Evolutionary conservation across 306 rosid genomes (phyloP).

Genomic region (Myrica gale): DNA sequence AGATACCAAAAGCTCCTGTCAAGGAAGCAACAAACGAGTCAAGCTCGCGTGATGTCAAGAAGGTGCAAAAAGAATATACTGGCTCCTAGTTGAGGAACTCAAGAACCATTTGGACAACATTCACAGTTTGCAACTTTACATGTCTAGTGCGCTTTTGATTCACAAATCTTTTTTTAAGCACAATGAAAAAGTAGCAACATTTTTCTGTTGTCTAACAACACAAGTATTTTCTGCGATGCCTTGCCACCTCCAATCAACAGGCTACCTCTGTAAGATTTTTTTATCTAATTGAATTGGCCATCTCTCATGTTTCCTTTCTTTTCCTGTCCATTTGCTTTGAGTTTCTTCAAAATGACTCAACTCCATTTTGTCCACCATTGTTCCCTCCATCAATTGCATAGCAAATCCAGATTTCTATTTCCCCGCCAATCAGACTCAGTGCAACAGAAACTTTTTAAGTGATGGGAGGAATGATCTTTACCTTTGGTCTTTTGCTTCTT

Average conservation of each 20-base stretch:
- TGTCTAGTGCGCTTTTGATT: not conserved
- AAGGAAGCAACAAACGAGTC: constrained; percentile 28
- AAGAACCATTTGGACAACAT: not conserved
- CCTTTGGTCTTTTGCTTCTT: constrained; percentile 62
- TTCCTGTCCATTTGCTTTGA: not conserved
- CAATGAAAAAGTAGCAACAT: not conserved
- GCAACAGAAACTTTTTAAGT: not conserved
- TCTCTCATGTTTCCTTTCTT: not conserved
- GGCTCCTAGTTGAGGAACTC: not conserved
- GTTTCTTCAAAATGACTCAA: not conserved
- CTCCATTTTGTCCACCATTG: not conserved
- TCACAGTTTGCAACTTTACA: not conserved
- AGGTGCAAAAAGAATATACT: constrained; percentile 5
- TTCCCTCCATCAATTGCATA: not conserved
- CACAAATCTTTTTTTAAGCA: not conserved
- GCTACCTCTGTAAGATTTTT: not conserved
- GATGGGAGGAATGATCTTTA: constrained; percentile 19
- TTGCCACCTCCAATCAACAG: not conserved
- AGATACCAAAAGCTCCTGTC: constrained; percentile 71
- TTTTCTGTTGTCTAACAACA: not conserved
- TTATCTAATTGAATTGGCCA: not conserved
- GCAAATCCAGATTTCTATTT: not conserved
- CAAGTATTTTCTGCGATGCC: not conserved
- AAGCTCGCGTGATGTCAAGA: constrained; percentile 18
- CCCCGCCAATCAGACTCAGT: not conserved